These are phyloP conservation scores for Pseudophaeomoniella oleicola DNA, from an alignment of 2,329 filamentous ascomycete genomes.

Conservation along the genomic window DNA sequence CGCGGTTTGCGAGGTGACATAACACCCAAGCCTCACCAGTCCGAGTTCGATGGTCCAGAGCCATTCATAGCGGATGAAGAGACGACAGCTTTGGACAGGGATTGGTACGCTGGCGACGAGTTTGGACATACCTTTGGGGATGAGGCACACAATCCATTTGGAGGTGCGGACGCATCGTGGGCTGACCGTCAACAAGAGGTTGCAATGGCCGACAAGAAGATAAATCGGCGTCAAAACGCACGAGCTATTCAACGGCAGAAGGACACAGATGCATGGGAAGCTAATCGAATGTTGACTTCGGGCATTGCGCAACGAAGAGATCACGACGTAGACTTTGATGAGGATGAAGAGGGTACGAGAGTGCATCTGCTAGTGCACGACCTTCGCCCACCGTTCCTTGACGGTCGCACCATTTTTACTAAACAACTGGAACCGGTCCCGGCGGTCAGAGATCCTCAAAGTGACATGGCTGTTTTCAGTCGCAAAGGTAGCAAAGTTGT, in stretches of 20 bases:
- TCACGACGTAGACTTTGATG: constrained; percentile 66
- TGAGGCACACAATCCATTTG: constrained; percentile 85
- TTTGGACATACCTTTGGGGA: constrained; percentile 76
- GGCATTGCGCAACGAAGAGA: constrained; percentile 85
- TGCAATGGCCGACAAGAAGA: constrained; percentile 66
- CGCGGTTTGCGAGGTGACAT: constrained; percentile 15
- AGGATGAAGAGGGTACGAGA: constrained; percentile 79
- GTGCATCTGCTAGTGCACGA: constrained; percentile 90
- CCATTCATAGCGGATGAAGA: constrained; percentile 52
- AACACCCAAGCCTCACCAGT: constrained; percentile 31
- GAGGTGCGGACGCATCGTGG: constrained; percentile 55
- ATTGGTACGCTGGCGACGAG: constrained; percentile 87
- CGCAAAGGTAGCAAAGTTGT: constrained; percentile 90
- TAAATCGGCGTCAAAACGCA: constrained; percentile 54
- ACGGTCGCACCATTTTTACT: constrained; percentile 90
- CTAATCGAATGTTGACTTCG: constrained; percentile 93
- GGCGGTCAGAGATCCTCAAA: constrained; percentile 83
- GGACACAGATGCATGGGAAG: constrained; percentile 96
- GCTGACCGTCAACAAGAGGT: constrained; percentile 64
- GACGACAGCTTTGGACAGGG: constrained; percentile 62
- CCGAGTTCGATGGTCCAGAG: constrained; percentile 48
- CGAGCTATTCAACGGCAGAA: constrained; percentile 73
- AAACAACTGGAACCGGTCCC: constrained; percentile 93
- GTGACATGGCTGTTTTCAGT: constrained; percentile 97
- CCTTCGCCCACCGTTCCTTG: constrained; percentile 81